Conservation (phyloP, 208 protist genomes). For the Trypanosoma avium region DNA sequence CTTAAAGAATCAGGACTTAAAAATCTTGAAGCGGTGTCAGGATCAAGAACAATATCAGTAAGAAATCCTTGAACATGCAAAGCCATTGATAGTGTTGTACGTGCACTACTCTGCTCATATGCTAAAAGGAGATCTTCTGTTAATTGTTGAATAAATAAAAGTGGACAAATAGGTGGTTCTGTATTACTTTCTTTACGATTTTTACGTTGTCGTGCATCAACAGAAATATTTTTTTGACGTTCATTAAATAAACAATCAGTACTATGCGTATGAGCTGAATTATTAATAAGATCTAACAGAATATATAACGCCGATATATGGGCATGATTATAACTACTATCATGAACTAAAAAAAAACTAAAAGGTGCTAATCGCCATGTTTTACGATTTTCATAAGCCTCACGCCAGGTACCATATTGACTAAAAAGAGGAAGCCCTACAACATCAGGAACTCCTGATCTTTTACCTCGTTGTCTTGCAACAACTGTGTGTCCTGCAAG, state of each 20-base stretch:
- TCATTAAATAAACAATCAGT: constrained; percentile 35
- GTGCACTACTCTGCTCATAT: constrained; percentile 71
- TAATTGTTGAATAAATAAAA: constrained; percentile 65
- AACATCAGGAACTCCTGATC: constrained; percentile 33
- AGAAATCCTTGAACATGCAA: constrained; percentile 67
- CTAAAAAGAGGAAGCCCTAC: constrained; percentile 78
- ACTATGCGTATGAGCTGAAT: constrained; percentile 50
- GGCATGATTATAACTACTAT: constrained; percentile 79
- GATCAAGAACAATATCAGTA: constrained; percentile 72
- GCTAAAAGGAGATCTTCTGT: constrained; percentile 78
- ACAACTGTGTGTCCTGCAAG: constrained; percentile 37
- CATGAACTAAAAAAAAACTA: constrained; percentile 83
- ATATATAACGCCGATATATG: constrained; percentile 79
- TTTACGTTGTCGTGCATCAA: constrained; percentile 7
- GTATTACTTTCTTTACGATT: constrained; percentile 23
- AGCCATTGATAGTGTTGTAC: constrained; percentile 66
- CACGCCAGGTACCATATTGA: constrained; percentile 83
- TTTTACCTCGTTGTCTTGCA: constrained; percentile 31
- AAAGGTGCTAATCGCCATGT: constrained; percentile 66
- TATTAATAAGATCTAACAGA: constrained; percentile 57
- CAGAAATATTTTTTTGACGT: constrained; percentile 29
- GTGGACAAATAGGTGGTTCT: constrained; percentile 47
- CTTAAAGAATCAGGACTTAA: constrained; percentile 58
- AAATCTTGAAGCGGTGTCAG: constrained; percentile 63
- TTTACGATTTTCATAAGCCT: constrained; percentile 79